Base-by-base conservation (phyloP, 768 basidiomycete genomes). In the Pseudohyphozyma bogoriensis region DNA sequence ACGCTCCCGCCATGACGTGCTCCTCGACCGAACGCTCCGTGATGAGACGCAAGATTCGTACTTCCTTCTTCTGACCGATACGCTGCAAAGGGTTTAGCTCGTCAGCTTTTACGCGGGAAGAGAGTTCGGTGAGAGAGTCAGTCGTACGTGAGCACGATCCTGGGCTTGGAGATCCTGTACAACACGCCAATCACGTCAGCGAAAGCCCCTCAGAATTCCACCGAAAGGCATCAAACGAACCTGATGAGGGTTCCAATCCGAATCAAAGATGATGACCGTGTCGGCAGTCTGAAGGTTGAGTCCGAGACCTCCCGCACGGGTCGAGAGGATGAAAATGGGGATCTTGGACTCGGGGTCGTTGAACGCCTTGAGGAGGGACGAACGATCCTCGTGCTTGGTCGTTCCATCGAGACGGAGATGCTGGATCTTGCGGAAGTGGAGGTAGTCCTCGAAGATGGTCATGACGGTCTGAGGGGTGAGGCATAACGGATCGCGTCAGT, bases 21-120 rank as follows among this genome's bases (percentile, higher is more conserved):
- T 97, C 95, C 76, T 97, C 95, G 28, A 99, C 90, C 64, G 91
- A 93, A 78, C 91, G 90, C 74, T 95, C 89, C 6, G 93, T 95
- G 72, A 99, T 92, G 74, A 99, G 88, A 63, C 93, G 84, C 65
- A 97, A 79, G 65, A 99, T 97, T 35, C 92, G 84, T 24, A 99
- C 95, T 47, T 91, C 87, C 75, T 92, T 93, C 60, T 95, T 99
- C 73, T 99, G 95, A 60, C 95, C 95, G 70, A 99, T 99, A 81
- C 95, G 92, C 80, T 99, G 93, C 15, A 89, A 89, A 79, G 70
- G 62, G 46, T 24, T 11, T n/a, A 24, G 22, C 4, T 7, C 2
- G 24, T 35, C 11, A 52, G 49, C 12, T 4, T 59, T 37, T 53
- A 22, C 26, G 4, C 12, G 35, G 22, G 18, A 18, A n/a, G 39